Base-by-base conservation (phyloP, 1,284 basidiomycete genomes). In the Coniophora puteana region DNA sequence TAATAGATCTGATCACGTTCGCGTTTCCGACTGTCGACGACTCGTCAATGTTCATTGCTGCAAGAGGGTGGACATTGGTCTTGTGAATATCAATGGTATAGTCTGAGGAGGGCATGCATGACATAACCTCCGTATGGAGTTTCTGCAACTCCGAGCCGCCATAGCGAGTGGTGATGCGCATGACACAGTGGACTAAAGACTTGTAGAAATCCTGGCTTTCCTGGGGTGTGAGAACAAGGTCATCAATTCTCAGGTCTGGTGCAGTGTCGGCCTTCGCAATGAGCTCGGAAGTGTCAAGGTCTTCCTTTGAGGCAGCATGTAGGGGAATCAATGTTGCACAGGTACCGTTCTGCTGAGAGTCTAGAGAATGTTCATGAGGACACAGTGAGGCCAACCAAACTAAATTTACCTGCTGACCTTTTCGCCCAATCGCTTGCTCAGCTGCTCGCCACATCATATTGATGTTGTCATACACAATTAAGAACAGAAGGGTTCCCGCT, bases 11-110 rank as follows among this genome's bases (percentile, higher is more conserved):
- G 8, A 61, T 11, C 8, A 64, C 58, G 8, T 60, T 47, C 1
- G 52, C 53, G 38, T 61, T 60, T 2, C 59, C 61, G 5, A 37
- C 50, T 2, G 42, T 57, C 2, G 54, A 48, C 0, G 50, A 49
- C 35, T 63, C 58, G 41, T 63, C 56, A 18, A 65, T 61, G 10
- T 59, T 43, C 57, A 59, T 40, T 14, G 33, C 33, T 17, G 33
- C 17, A 8, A 35, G 14, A 17, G 33, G 33, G 20, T 35, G 33
- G 7, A 35, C 5, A 5, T 18, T 13, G 17, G 33, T 35, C 14
- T 35, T 35, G 20, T 35, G 33, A 6, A 35, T 7, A 5, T 35
- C 33, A 21, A 35, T 35, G 13, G 17, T 35, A 20, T 35, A 5
- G 8, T 35, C 8, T 5, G 33, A 20, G 8, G 8, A 20, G 8